Conservation (phyloP, 768 basidiomycete species). For the Pisolithus sp. region DNA sequence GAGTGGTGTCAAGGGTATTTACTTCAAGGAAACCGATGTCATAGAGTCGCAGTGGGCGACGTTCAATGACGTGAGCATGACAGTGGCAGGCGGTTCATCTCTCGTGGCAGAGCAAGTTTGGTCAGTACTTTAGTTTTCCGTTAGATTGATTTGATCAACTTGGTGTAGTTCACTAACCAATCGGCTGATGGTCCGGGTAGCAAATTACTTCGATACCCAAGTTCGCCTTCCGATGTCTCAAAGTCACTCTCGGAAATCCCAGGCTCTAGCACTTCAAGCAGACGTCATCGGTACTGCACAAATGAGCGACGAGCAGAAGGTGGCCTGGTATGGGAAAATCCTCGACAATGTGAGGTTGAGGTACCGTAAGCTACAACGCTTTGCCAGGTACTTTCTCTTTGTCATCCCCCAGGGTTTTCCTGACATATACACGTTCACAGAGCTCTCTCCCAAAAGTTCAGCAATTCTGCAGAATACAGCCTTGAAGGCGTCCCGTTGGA, state of each 20-base stretch:
- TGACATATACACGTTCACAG: constrained; percentile 28
- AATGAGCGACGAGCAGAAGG: constrained; percentile 79
- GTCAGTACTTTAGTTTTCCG: constrained; percentile 38
- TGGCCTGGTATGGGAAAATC: constrained; percentile 88
- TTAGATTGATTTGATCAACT: neutral
- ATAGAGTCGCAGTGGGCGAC: constrained; percentile 95
- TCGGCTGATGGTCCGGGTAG: constrained; percentile 86
- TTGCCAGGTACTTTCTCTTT: constrained; percentile 56
- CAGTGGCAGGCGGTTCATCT: constrained; percentile 78
- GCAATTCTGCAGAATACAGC: constrained; percentile 88
- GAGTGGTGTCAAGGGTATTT: constrained; percentile 83
- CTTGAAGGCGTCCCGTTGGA: constrained; percentile 71
- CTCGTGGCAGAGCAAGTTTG: constrained; percentile 94
- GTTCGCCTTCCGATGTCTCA: constrained; percentile 63
- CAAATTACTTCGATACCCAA: constrained; percentile 92
- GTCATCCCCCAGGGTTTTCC: neutral
- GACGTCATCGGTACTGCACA: constrained; percentile 30
- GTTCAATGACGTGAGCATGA: constrained; percentile 86
- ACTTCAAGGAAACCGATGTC: constrained; percentile 98
- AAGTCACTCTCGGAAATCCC: constrained; percentile 20
- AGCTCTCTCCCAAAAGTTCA: constrained; percentile 77
- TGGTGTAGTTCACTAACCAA: constrained; percentile 76
- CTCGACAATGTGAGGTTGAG: constrained; percentile 87
- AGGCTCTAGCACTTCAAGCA: constrained; percentile 31
- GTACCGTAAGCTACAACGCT: constrained; percentile 90